phyloP scores from a whole-genome alignment of 2,329 filamentous ascomycete species.

The Neocucurbitaria cava region DNA sequence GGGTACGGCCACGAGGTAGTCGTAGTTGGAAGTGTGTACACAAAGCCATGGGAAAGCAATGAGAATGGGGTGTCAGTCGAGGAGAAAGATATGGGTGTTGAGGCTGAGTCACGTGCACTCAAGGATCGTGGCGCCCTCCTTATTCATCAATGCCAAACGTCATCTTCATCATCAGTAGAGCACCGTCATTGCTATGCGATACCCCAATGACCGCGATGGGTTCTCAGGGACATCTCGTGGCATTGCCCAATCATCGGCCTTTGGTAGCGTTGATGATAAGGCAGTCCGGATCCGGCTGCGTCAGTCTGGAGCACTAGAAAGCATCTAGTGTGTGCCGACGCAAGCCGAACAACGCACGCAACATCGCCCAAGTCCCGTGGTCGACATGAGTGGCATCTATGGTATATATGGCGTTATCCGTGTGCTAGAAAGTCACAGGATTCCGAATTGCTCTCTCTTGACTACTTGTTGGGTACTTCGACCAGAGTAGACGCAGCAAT shows the following conservation, averaged over 20 bases:
- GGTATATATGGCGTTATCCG: slow-evolving; percentile 33
- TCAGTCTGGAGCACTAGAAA: slow-evolving; percentile 17
- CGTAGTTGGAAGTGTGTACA: slow-evolving; percentile 1
- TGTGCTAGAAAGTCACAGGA: slow-evolving; percentile 19
- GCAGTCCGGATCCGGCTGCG: slow-evolving; percentile 14
- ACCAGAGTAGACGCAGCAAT: neutral
- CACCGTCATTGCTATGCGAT: neutral
- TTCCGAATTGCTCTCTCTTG: neutral
- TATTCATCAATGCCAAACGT: too few relatives aligned
- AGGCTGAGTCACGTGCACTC: too few relatives aligned
- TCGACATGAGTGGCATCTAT: slow-evolving; percentile 12
- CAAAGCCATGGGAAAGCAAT: slow-evolving; percentile 3
- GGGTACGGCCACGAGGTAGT: slow-evolving; percentile 14
- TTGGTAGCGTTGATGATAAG: slow-evolving; percentile 5
- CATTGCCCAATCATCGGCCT: slow-evolving; percentile 16
- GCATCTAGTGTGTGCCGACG: slow-evolving; percentile 33
- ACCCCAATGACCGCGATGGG: neutral
- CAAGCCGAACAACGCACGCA: slow-evolving; percentile 33
- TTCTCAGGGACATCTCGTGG: neutral
- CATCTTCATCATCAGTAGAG: neutral
- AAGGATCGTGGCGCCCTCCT: too few relatives aligned
- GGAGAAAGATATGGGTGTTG: neutral
- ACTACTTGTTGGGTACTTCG: neutral
- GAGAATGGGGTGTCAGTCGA: neutral
- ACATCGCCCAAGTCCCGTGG: slow-evolving; percentile 19